Evolutionary conservation across 495 filamentous ascomycete genomes (phyloP).

Genomic region (Aspergillus hancockii): DNA sequence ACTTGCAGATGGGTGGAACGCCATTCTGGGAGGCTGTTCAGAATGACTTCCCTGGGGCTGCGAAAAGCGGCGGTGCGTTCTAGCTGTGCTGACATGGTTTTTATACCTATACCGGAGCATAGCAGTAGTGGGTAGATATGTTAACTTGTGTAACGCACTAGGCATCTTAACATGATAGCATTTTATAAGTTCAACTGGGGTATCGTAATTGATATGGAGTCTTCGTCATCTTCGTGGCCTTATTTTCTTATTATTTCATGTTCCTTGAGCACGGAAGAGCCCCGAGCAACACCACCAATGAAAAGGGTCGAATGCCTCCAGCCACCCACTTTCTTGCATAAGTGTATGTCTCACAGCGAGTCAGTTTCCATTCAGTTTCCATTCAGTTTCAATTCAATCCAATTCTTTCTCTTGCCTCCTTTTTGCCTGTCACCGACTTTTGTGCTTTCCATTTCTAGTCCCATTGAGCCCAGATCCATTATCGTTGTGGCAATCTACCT

Average conservation of each 20-base stretch:
- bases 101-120: not conserved
- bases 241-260: not conserved
- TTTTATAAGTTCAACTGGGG: too few relatives aligned
- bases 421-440: not conserved
- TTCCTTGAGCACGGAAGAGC: not conserved
- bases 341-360: not conserved
- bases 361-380: not conserved
- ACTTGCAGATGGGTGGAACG: conserved; percentile 36
- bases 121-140: not conserved
- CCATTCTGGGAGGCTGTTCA: conserved; percentile 35
- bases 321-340: conserved; percentile 2
- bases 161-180: too few relatives aligned
- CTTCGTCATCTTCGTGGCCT: too few relatives aligned
- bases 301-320: not conserved
- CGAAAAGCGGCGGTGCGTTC: conserved; percentile 28
- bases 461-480: not conserved
- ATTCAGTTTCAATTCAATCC: not conserved
- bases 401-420: not conserved
- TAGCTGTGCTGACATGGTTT: conserved; percentile 8
- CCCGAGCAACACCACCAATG: conserved; percentile 3
- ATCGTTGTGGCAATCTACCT: not conserved
- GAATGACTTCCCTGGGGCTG: conserved; percentile 36
- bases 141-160: not conserved
- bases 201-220: too few relatives aligned
- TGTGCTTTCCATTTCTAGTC: not conserved